Evolutionary conservation across 1,139 yeast genomes (phyloP).

Genomic region (Suhomyces anneliseae): DNA sequence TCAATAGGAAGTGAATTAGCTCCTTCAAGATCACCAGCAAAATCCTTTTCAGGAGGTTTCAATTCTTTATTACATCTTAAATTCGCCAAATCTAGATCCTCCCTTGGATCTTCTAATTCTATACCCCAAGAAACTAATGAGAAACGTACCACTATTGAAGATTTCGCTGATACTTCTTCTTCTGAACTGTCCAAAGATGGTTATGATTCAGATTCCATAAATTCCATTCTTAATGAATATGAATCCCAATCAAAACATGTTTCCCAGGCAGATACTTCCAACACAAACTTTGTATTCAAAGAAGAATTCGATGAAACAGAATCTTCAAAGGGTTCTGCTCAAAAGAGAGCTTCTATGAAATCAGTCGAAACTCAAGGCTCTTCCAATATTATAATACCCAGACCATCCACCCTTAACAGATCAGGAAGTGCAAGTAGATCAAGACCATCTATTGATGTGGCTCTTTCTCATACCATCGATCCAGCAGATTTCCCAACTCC

Average conservation of each 20-base stretch:
- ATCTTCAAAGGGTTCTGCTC: conserved; percentile 1
- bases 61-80: conserved; percentile 22
- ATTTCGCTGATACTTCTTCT: conserved; percentile 45
- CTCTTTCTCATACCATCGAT: conserved; percentile 11
- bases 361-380: conserved; percentile 10
- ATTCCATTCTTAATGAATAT: conserved; percentile 35
- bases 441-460: conserved; percentile 14
- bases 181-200: conserved; percentile 18
- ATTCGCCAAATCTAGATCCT: conserved; percentile 24
- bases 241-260: conserved; percentile 12
- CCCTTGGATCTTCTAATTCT: conserved; percentile 11
- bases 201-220: conserved; percentile 33
- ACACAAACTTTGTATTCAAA: conserved; percentile 24
- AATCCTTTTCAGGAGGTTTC: conserved; percentile 13
- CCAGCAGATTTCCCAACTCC: conserved; percentile 3
- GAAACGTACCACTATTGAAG: conserved; percentile 30
- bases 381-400: conserved; percentile 8
- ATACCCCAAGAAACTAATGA: conserved; percentile 1
- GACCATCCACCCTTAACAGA: not conserved
- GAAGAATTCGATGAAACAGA: conserved; percentile 33
- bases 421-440: conserved; percentile 1
- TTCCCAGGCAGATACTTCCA: conserved; percentile 1
- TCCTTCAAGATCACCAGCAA: conserved; percentile 13
- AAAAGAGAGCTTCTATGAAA: conserved; percentile 3
- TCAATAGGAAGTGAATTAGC: conserved; percentile 12